These are phyloP conservation scores for Fomitiporia mediterranea DNA, from an alignment of 1,284 basidiomycete species.

Conservation along the genomic window DNA sequence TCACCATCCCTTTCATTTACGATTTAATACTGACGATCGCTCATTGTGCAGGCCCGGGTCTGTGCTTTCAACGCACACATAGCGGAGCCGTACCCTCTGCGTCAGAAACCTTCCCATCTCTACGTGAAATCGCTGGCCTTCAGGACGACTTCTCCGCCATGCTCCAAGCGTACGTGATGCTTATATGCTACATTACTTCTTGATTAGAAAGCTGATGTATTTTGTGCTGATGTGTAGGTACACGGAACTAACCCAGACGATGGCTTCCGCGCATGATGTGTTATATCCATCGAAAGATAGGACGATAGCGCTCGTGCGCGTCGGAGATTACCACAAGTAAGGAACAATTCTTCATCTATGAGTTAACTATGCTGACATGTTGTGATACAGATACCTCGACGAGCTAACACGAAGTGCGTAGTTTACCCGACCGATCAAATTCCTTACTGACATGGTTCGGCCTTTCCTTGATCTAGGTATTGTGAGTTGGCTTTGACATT, in stretches of 20 bases:
- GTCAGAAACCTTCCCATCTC: slow-evolving; percentile 32
- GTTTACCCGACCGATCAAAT: background rate
- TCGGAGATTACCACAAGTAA: slow-evolving; percentile 37
- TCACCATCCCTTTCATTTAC: background rate
- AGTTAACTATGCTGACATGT: background rate
- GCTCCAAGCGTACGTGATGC: slow-evolving; percentile 24
- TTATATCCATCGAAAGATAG: slow-evolving; percentile 34
- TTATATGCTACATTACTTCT: too few species aligned
- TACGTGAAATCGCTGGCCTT: slow-evolving; percentile 20
- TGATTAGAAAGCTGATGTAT: too few species aligned
- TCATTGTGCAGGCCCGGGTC: slow-evolving; percentile 28
- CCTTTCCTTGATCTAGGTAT: background rate
- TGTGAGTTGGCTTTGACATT: slow-evolving; percentile 5
- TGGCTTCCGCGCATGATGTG: slow-evolving; percentile 38
- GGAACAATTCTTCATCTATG: background rate
- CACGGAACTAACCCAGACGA: slow-evolving; percentile 36
- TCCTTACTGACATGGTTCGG: background rate
- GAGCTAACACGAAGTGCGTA: slow-evolving; percentile 26
- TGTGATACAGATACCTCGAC: slow-evolving; percentile 26
- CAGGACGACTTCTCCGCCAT: slow-evolving; percentile 26
- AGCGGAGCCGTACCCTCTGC: slow-evolving; percentile 28
- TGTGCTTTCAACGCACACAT: slow-evolving; percentile 31
- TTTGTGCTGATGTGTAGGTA: slow-evolving; percentile 19
- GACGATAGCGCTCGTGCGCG: slow-evolving; percentile 32
- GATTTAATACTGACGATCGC: background rate